These are phyloP conservation scores for Tricholoma flavovirens DNA, from an alignment of 768 basidiomycete genomes.

Conservation along the genomic window DNA sequence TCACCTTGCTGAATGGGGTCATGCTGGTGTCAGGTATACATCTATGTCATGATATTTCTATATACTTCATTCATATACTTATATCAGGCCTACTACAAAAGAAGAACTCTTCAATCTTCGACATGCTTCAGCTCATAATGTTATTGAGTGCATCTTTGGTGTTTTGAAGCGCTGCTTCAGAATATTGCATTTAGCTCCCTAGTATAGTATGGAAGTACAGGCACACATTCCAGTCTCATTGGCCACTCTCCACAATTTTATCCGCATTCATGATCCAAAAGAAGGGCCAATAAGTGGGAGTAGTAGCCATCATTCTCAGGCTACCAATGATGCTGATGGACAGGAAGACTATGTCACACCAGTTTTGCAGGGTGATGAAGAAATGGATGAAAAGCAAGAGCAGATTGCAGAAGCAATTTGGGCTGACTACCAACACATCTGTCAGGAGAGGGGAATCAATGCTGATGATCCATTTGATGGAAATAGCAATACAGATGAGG, in stretches of 20 bases:
- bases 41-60: neutral
- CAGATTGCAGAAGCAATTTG: neutral
- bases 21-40: neutral
- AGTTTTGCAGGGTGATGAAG: neutral
- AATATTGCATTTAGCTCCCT: neutral
- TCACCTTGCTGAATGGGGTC: neutral
- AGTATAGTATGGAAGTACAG: neutral
- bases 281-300: too few relatives aligned
- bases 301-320: too few relatives aligned
- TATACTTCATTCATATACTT: too few relatives aligned
- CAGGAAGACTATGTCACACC: too few relatives aligned
- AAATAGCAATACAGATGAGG: too few relatives aligned
- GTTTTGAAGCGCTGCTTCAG: neutral
- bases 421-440: neutral
- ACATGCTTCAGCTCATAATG: neutral
- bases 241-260: too few relatives aligned
- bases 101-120: neutral
- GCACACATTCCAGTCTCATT: too few relatives aligned
- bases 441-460: neutral
- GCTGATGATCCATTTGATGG: neutral
- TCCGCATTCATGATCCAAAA: too few relatives aligned
- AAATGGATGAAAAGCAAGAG: neutral
- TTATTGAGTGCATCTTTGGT: neutral
- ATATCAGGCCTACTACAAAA: too few relatives aligned
- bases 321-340: too few relatives aligned